These are phyloP conservation scores for Globisporangium echinulatum DNA, from an alignment of 352 stramenopile genomes.

Conservation along the genomic window DNA sequence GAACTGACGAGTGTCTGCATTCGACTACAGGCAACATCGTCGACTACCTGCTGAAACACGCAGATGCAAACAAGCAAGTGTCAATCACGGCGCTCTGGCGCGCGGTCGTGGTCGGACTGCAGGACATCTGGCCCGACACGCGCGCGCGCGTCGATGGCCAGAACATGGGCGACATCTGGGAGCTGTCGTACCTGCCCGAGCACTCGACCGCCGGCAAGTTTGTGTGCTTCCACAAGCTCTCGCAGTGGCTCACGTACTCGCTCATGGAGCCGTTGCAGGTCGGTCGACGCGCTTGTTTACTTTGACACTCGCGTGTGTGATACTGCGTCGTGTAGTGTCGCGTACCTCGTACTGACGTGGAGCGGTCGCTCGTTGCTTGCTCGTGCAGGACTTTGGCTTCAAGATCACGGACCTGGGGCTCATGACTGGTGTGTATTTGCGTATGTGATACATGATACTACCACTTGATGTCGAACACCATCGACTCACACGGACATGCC, in stretches of 20 bases:
- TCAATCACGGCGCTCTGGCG: slow-evolving; percentile 72
- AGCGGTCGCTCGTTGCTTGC: too few relatives aligned
- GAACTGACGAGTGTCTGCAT: neutral
- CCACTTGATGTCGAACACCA: too few relatives aligned
- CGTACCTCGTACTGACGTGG: too few relatives aligned
- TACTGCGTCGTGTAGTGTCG: neutral
- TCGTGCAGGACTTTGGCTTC: slow-evolving; percentile 48
- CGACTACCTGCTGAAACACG: slow-evolving; percentile 62
- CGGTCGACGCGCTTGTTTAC: neutral
- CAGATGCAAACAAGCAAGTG: slow-evolving; percentile 44
- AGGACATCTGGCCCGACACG: slow-evolving; percentile 82
- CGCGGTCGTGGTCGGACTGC: slow-evolving; percentile 70
- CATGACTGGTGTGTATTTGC: slow-evolving; percentile 34
- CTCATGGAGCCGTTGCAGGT: slow-evolving; percentile 80
- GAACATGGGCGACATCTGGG: slow-evolving; percentile 86
- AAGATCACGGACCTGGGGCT: slow-evolving; percentile 71
- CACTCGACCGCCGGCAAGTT: slow-evolving; percentile 46
- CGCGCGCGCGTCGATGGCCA: slow-evolving; percentile 57
- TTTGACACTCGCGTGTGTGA: neutral
- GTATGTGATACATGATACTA: too few relatives aligned
- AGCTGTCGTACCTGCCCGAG: slow-evolving; percentile 54
- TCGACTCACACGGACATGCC: too few relatives aligned
- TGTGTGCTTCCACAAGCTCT: slow-evolving; percentile 87
- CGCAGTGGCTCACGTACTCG: slow-evolving; percentile 86
- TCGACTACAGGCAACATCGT: slow-evolving; percentile 59